These are phyloP conservation scores for Microsporum audouinii DNA, from an alignment of 2,329 filamentous ascomycete species.

Conservation along the genomic window DNA sequence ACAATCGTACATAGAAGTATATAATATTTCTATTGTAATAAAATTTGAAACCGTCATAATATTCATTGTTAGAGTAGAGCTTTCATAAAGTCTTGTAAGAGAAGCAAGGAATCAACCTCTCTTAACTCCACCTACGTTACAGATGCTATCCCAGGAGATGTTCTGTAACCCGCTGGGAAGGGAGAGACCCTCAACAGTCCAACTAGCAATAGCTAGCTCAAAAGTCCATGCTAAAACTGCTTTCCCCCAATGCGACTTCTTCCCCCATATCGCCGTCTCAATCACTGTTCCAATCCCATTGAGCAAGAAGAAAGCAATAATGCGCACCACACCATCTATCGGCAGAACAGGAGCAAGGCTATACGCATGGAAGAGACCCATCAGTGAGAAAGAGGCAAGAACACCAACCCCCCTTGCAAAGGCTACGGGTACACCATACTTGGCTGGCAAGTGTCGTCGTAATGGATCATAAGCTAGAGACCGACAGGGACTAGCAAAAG, in stretches of 20 bases:
- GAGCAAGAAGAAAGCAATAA: slow-evolving; percentile 30
- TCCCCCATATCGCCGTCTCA: slow-evolving; percentile 19
- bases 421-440: slow-evolving; percentile 22
- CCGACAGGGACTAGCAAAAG: slow-evolving; percentile 31
- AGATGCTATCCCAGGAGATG: slow-evolving; percentile 15
- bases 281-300: slow-evolving; percentile 30
- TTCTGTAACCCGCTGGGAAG: slow-evolving; percentile 17
- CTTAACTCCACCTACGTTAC: slow-evolving; percentile 12
- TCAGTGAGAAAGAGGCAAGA: slow-evolving; percentile 29
- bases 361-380: slow-evolving; percentile 33
- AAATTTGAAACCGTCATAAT: background rate
- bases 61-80: background rate
- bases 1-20: background rate
- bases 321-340: slow-evolving; percentile 21
- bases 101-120: background rate
- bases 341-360: slow-evolving; percentile 27
- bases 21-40: background rate
- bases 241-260: slow-evolving; percentile 17
- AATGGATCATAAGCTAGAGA: slow-evolving; percentile 31
- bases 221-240: slow-evolving; percentile 19
- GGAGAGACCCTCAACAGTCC: slow-evolving; percentile 19
- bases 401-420: slow-evolving; percentile 28
- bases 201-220: slow-evolving; percentile 20
- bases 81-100: background rate
- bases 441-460: slow-evolving; percentile 21